Evolutionary conservation across 768 basidiomycete species (phyloP), one percentile per base, ranked within the genome.

Genomic region (Lactarius tabidus): DNA sequence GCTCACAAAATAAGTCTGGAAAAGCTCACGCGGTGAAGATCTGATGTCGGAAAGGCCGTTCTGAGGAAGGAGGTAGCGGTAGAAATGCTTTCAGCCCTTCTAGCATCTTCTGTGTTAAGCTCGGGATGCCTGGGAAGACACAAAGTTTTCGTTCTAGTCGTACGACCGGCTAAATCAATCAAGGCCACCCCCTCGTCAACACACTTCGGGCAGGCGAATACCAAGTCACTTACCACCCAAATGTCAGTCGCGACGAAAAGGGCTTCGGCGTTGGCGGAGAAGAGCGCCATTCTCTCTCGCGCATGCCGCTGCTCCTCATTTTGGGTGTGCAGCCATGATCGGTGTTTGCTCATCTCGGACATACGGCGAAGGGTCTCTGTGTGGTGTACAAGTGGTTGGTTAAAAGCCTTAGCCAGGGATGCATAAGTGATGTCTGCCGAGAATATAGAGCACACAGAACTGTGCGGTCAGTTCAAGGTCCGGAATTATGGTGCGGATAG

Each of bases 111-210:
- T 89, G 85, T 77, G 95, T 96, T 35, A 96, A 80, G 4, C 80
- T 76, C 0, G 95, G 95, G 53, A 97, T 92, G 35, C 95, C 95
- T 0, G 95, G 95, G 76, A 98, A 88, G 31, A 98, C 80, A 75
- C 93, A 96, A 18, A 97, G 80, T 77, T 91, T 95, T 28, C 90
- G 89, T 70, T 85, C 85, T 2, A 97, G 79, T 20, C 93, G 82
- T 0, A 96, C 87, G 15, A 97, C 91, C 29, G 95, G 95, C 90
- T 92, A 70, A n/a, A 65, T 38, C 31, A n/a, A 8, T 33, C 33
- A 33, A 57, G 43, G 20, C n/a, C n/a, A 4, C 79, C 45, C n/a
- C 43, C 14, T 59, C n/a, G 48, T 59, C 57, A 53, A 41, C n/a
- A 41, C n/a, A 31, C 15, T n/a, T 43, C 23, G 31, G 33, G 43